Evolutionary conservation across 2,329 filamentous ascomycete genomes (phyloP).

Genomic region (Trichoderma koningiopsis): DNA sequence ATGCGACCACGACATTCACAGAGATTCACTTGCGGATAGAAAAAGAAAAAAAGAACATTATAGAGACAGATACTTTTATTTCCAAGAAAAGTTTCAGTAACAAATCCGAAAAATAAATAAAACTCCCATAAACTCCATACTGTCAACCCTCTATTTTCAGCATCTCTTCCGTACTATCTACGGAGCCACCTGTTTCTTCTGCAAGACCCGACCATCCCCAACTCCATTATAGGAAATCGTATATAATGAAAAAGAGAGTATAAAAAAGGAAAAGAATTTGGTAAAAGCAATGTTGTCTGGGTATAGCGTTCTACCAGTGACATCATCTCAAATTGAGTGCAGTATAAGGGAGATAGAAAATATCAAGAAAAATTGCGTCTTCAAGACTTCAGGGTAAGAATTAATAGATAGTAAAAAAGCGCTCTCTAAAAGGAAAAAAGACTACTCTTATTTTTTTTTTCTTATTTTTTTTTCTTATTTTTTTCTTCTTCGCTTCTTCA

Average conservation of each 20-base stretch:
- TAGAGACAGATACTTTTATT: not conserved
- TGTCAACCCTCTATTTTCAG: not conserved
- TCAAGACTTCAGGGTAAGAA: no score
- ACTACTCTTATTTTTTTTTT: not conserved
- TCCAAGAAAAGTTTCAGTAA: not conserved
- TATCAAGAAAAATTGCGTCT: not conserved
- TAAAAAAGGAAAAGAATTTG: not conserved
- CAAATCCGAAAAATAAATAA: no score
- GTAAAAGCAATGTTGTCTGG: not conserved
- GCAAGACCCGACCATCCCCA: not conserved
- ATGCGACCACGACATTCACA: not conserved
- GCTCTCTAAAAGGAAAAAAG: not conserved
- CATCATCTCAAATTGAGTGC: not conserved
- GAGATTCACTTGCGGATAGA: no score
- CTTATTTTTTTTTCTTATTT: not conserved
- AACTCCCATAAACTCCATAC: not conserved
- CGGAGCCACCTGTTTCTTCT: not conserved
- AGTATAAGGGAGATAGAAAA: not conserved
- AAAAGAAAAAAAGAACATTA: not conserved
- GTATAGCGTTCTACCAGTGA: not conserved
- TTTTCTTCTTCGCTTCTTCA: not conserved
- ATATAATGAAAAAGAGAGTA: no score
- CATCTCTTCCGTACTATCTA: not conserved
- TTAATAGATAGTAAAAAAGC: not conserved
- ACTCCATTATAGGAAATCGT: not conserved